phyloP scores from a whole-genome alignment of 306 rosid species.

The Sesbania bispinosa region DNA sequence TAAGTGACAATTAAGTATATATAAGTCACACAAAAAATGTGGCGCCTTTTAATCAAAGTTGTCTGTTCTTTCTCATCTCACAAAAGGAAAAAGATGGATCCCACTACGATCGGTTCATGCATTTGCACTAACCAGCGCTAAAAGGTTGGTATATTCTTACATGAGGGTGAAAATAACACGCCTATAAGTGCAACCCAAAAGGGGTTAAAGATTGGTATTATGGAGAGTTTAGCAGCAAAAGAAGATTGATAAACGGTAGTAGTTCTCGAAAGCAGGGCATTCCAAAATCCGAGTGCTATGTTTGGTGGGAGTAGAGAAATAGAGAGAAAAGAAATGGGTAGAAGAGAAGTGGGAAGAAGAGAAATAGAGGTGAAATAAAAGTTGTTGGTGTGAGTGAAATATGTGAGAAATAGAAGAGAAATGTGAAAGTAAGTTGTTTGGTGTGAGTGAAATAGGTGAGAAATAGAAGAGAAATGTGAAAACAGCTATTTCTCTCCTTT shows the following conservation, averaged over 20 bases:
- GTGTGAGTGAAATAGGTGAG: too few species aligned
- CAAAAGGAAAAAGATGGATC: not conserved
- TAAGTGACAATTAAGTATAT: slow-evolving; percentile 3
- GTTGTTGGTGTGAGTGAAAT: too few species aligned
- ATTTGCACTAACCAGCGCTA: not conserved
- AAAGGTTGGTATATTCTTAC: too few species aligned
- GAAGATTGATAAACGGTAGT: not conserved
- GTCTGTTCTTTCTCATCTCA: slow-evolving; percentile 1
- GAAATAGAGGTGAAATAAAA: too few species aligned
- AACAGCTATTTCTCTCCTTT: too few species aligned
- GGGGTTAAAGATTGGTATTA: not conserved
- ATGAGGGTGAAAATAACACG: too few species aligned
- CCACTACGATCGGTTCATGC: slow-evolving; percentile 17
- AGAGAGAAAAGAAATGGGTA: too few species aligned
- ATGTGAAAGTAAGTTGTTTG: too few species aligned
- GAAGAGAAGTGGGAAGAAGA: too few species aligned
- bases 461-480: too few species aligned
- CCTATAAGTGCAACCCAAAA: not conserved
- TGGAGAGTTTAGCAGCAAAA: not conserved
- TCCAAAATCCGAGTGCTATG: not conserved
- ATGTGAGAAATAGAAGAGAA: too few species aligned
- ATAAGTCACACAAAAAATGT: slow-evolving; percentile 13
- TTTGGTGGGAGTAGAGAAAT: too few species aligned
- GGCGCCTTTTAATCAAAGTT: slow-evolving; percentile 8
- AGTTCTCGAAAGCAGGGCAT: not conserved